These are phyloP conservation scores for Mycena rosella DNA, from an alignment of 768 basidiomycete species.

Conservation along the genomic window DNA sequence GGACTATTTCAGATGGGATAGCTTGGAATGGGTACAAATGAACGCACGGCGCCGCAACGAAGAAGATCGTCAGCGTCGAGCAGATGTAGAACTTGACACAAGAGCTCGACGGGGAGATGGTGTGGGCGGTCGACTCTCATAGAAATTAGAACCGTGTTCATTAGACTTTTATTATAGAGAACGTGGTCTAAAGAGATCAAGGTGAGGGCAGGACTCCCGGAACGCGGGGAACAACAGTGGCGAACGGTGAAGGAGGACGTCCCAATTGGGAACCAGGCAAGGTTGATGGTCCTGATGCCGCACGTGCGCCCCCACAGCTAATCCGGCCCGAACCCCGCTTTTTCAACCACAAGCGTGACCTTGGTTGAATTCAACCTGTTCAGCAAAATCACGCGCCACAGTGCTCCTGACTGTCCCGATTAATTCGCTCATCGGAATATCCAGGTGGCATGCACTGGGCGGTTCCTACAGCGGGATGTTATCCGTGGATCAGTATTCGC, in stretches of 20 bases:
- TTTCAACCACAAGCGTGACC: too few species aligned
- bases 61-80: slow-evolving; percentile 22
- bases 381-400: too few species aligned
- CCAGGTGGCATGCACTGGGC: too few species aligned
- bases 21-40: neutral
- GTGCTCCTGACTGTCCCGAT: too few species aligned
- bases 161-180: neutral
- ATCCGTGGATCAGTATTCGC: too few species aligned
- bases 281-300: too few species aligned
- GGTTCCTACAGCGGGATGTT: too few species aligned
- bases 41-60: slow-evolving; percentile 24
- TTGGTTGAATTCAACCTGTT: too few species aligned
- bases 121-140: slow-evolving; percentile 17
- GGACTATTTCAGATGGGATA: neutral
- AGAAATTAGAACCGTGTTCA: neutral
- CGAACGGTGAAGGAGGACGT: neutral
- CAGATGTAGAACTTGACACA: slow-evolving; percentile 20
- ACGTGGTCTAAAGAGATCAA: neutral
- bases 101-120: slow-evolving; percentile 30
- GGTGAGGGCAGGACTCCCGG: neutral
- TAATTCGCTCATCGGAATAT: too few species aligned
- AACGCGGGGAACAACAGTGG: neutral
- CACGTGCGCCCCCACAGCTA: too few species aligned
- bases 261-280: slow-evolving; percentile 9
- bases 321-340: too few species aligned